A percentile compares a stretch with the other conserved stretches of the same genome.
Conservation (phyloP, 2,329 filamentous ascomycete species). For the Aspergillus amoenus region DNA sequence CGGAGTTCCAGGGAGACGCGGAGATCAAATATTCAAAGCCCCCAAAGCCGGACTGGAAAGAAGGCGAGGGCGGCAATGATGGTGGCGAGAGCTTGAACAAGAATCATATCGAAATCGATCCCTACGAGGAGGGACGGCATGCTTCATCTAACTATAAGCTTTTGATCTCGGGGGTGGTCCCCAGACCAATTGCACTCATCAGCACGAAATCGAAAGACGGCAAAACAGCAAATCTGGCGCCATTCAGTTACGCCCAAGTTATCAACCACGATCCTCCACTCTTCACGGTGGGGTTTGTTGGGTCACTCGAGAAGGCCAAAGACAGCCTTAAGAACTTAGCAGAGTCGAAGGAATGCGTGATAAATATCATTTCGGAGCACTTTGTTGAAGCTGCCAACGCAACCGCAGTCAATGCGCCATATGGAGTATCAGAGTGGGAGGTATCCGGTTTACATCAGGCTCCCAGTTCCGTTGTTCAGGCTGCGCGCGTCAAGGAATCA, state of each 20-base stretch:
- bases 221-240: constrained; percentile 71
- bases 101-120: constrained; percentile 75
- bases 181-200: constrained; percentile 73
- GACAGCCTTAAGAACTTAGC: constrained; percentile 75
- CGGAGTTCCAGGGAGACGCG: constrained; percentile 38
- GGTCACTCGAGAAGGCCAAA: constrained; percentile 63
- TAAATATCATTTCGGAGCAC: constrained; percentile 85
- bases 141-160: constrained; percentile 83
- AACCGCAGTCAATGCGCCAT: constrained; percentile 74
- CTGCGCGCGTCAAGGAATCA: constrained; percentile 75
- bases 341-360: constrained; percentile 71
- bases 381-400: constrained; percentile 86
- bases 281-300: constrained; percentile 66
- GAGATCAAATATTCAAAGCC: constrained; percentile 42
- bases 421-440: constrained; percentile 75
- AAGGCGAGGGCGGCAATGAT: constrained; percentile 45
- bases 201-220: constrained; percentile 63
- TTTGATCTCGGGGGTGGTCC: constrained; percentile 77
- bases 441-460: constrained; percentile 73
- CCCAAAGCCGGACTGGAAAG: constrained; percentile 42
- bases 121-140: constrained; percentile 68
- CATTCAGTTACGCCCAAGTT: constrained; percentile 83
- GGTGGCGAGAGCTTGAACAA: constrained; percentile 51
- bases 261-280: constrained; percentile 84
- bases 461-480: constrained; percentile 63